These are phyloP conservation scores for Trypanosoma rangeli DNA, from an alignment of 208 protist species.

Conservation along the genomic window DNA sequence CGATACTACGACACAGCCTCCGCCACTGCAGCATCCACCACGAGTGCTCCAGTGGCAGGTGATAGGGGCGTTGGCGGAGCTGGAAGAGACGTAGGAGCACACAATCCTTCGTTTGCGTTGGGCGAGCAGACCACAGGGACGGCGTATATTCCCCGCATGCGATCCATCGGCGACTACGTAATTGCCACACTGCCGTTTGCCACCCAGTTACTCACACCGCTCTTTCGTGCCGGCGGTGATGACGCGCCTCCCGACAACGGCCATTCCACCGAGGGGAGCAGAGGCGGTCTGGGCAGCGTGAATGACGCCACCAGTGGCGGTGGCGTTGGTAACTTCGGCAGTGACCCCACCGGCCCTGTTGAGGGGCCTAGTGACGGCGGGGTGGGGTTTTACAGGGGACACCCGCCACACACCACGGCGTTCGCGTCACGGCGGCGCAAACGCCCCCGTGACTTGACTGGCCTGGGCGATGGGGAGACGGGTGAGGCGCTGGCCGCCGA, in stretches of 20 bases:
- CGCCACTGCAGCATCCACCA: neutral
- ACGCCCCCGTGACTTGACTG: neutral
- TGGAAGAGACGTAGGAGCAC: neutral
- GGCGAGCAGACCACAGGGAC: neutral
- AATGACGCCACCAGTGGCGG: neutral
- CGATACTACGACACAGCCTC: neutral
- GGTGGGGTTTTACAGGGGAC: neutral
- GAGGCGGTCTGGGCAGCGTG: no score
- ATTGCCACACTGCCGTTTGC: conserved; percentile 16
- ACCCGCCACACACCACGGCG: neutral
- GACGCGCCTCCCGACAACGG: no score
- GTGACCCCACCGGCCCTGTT: neutral
- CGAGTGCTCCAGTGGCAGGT: no score
- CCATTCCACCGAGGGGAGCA: no score
- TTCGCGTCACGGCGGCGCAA: neutral
- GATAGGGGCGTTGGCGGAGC: neutral
- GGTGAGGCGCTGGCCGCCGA: no score
- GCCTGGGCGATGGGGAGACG: neutral
- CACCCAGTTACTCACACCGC: neutral
- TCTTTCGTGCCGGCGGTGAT: neutral
- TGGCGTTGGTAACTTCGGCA: conserved; percentile 1
- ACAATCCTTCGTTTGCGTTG: neutral
- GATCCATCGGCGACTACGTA: conserved; percentile 3
- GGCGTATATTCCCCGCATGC: conserved; percentile 22
- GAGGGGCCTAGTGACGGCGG: neutral